phyloP scores from a whole-genome alignment of 1,284 basidiomycete species.

The Pholiota adiposa region DNA sequence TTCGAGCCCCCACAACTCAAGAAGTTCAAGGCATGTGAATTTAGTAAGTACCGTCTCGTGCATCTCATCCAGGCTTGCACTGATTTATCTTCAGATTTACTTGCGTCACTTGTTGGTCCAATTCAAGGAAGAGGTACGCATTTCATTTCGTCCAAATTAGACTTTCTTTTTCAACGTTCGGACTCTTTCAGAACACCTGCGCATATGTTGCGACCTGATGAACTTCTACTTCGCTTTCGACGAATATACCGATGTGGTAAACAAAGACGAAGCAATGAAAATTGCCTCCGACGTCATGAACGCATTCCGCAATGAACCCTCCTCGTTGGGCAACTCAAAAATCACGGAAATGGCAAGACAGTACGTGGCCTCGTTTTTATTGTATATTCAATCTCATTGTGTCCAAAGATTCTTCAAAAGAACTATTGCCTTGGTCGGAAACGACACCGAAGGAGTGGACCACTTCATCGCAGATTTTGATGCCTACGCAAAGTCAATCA shows the following conservation, averaged over 20 bases:
- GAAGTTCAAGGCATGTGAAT: conserved; percentile 25
- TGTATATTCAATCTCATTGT: neutral
- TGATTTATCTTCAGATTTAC: conserved; percentile 6
- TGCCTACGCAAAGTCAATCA: conserved; percentile 36
- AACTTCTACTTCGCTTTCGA: conserved; percentile 47
- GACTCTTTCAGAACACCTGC: conserved; percentile 12
- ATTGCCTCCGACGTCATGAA: conserved; percentile 22
- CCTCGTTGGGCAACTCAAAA: conserved; percentile 11
- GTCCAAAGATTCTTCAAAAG: conserved; percentile 20
- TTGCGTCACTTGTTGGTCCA: conserved; percentile 16
- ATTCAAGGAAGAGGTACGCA: conserved; percentile 12
- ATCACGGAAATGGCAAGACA: conserved; percentile 23
- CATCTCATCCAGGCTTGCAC: too few relatives aligned
- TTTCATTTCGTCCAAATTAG: neutral
- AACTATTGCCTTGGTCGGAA: conserved; percentile 16
- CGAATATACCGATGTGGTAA: conserved; percentile 42
- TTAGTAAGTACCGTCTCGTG: conserved; percentile 11
- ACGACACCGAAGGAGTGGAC: conserved; percentile 18
- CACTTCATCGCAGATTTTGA: conserved; percentile 39
- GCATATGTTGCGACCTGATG: conserved; percentile 42
- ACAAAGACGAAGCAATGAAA: conserved; percentile 22
- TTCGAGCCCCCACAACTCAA: conserved; percentile 20
- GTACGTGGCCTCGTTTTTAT: conserved; percentile 7
- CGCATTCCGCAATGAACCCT: conserved; percentile 10
- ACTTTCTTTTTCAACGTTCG: too few relatives aligned